Evolutionary conservation across 768 basidiomycete species (phyloP).

Genomic region (Galerina marginata): DNA sequence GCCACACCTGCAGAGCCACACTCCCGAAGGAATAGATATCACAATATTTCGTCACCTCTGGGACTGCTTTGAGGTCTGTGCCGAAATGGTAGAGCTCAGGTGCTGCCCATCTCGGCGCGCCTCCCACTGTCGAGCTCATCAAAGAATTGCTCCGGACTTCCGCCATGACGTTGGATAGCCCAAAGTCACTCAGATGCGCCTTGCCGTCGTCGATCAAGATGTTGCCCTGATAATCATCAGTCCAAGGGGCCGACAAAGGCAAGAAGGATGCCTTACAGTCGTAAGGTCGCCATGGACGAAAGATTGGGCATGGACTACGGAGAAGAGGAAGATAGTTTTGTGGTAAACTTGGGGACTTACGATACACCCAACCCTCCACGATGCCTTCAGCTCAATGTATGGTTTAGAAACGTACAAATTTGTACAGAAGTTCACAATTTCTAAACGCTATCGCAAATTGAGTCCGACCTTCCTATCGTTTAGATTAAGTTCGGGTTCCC

Average conservation of each 20-base stretch:
- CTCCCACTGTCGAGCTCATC: constrained; percentile 32
- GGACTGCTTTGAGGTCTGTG: constrained; percentile 8
- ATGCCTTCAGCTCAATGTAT: too few relatives aligned
- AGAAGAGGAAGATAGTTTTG: background rate
- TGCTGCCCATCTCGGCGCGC: constrained; percentile 40
- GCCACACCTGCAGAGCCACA: constrained; percentile 29
- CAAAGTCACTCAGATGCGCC: constrained; percentile 42
- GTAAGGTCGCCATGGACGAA: constrained; percentile 14
- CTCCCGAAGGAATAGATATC: constrained; percentile 46
- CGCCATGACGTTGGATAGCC: constrained; percentile 34
- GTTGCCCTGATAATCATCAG: constrained; percentile 31
- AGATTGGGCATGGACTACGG: constrained; percentile 2
- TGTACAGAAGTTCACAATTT: too few relatives aligned
- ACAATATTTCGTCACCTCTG: constrained; percentile 18
- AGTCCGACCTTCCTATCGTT: too few relatives aligned
- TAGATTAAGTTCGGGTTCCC: too few relatives aligned
- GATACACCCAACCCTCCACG: too few relatives aligned
- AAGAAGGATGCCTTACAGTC: background rate
- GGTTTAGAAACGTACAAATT: too few relatives aligned
- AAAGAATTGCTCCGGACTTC: constrained; percentile 25
- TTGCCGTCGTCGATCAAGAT: constrained; percentile 38
- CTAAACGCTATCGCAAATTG: too few relatives aligned
- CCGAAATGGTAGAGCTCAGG: constrained; percentile 32
- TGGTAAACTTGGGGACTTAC: too few relatives aligned
- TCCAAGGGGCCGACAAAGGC: too few relatives aligned